Percentiles rank a stretch among this genome's conserved stretches.
Evolutionary conservation across 768 basidiomycete species (phyloP).

Genomic region (Suillus subaureus): DNA sequence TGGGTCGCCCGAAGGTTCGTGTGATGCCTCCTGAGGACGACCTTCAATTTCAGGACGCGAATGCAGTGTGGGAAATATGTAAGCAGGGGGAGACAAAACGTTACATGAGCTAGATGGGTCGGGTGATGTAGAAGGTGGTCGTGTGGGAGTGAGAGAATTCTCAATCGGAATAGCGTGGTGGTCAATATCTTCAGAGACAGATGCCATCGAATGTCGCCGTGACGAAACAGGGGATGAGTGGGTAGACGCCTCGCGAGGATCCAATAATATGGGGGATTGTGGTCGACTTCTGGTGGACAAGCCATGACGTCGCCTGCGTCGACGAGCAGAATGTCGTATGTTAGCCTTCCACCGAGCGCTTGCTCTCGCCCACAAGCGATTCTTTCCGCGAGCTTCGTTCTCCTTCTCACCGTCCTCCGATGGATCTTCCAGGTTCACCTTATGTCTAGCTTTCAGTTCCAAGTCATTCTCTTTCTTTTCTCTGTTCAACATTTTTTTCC

Average conservation of each 20-base stretch:
- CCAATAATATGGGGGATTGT: slow-evolving; percentile 21
- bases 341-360: slow-evolving; percentile 71
- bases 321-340: slow-evolving; percentile 59
- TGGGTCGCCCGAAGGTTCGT: slow-evolving; percentile 9
- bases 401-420: slow-evolving; percentile 39
- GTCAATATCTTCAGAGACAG: slow-evolving; percentile 12
- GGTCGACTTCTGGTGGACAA: slow-evolving; percentile 14
- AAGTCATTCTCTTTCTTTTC: slow-evolving; percentile 40
- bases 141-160: slow-evolving; percentile 9
- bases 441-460: slow-evolving; percentile 47
- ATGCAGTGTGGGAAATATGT: slow-evolving; percentile 37
- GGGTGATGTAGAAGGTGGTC: slow-evolving; percentile 4
- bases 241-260: slow-evolving; percentile 15
- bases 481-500: slow-evolving; percentile 34
- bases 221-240: slow-evolving; percentile 23
- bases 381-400: slow-evolving; percentile 49
- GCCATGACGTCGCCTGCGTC: slow-evolving; percentile 40
- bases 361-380: slow-evolving; percentile 66
- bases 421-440: slow-evolving; percentile 22
- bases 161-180: neutral
- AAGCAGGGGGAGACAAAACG: slow-evolving; percentile 45
- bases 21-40: slow-evolving; percentile 10
- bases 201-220: slow-evolving; percentile 30
- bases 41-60: slow-evolving; percentile 16
- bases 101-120: slow-evolving; percentile 21